These are phyloP conservation scores for Saccharomyces kudriavzevii DNA, from an alignment of 805 yeast species.

Conservation along the genomic window DNA sequence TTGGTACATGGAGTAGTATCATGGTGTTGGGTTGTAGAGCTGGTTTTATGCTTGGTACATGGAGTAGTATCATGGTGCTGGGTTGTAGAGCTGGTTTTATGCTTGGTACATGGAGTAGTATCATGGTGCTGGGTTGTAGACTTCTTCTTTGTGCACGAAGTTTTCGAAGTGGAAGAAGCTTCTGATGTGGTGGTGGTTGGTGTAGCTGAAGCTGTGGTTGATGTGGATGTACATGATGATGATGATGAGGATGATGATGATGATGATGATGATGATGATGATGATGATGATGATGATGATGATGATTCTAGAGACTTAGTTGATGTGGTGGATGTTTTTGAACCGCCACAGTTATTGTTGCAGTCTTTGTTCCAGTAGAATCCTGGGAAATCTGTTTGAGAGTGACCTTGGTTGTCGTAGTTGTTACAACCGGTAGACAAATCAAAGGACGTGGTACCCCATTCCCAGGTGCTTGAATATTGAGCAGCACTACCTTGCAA, in stretches of 20 bases:
- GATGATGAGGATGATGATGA: too few relatives aligned
- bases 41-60: neutral
- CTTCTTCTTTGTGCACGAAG: too few relatives aligned
- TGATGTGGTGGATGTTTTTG: neutral
- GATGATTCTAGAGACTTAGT: neutral
- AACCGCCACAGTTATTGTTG: neutral
- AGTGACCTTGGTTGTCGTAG: constrained; percentile 22
- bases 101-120: neutral
- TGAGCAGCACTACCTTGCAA: constrained; percentile 17
- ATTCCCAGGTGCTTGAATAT: constrained; percentile 4
- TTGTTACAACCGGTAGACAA: constrained; percentile 22
- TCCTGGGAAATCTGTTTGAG: constrained; percentile 24
- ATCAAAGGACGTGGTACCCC: constrained; percentile 15
- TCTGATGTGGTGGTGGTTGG: neutral
- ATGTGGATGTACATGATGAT: neutral
- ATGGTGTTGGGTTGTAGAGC: too few relatives aligned
- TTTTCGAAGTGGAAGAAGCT: neutral
- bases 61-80: too few relatives aligned
- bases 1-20: too few relatives aligned
- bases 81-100: neutral
- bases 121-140: too few relatives aligned
- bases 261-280: too few relatives aligned
- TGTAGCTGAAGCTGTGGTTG: neutral
- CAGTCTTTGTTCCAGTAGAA: constrained; percentile 16
- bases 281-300: too few relatives aligned